Percentiles rank a stretch among this genome's conserved stretches.
These are phyloP conservation scores for Phaeosphaeria sp. DNA, from an alignment of 2,329 filamentous ascomycete species.

Conservation along the genomic window DNA sequence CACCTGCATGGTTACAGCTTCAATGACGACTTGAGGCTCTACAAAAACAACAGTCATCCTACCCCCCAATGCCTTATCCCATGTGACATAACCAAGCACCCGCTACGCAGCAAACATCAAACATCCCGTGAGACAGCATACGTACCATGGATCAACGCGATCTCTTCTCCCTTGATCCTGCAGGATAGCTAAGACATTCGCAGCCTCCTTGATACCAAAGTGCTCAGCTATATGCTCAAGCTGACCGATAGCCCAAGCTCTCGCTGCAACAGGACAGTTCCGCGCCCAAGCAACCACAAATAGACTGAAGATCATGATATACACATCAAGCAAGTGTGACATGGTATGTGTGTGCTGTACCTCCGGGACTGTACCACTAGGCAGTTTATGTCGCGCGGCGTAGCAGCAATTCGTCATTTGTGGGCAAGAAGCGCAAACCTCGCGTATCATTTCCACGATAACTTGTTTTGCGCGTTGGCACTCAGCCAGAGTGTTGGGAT, in stretches of 20 bases:
- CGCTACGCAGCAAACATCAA: background rate
- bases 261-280: constrained; percentile 4
- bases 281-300: constrained; percentile 23
- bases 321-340: constrained; percentile 23
- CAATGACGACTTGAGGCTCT: no score
- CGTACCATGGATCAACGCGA: constrained; percentile 7
- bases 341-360: constrained; percentile 17
- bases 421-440: constrained; percentile 42
- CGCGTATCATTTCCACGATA: constrained; percentile 28
- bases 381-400: constrained; percentile 24
- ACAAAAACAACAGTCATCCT: no score
- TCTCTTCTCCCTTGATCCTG: constrained; percentile 1
- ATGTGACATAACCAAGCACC: background rate
- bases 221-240: constrained; percentile 21
- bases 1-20: no score
- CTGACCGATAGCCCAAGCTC: constrained; percentile 13
- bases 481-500: constrained; percentile 1
- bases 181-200: constrained; percentile 12
- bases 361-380: background rate
- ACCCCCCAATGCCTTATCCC: no score
- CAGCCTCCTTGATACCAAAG: constrained; percentile 23
- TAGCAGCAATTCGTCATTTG: constrained; percentile 37
- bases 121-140: background rate
- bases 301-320: constrained; percentile 20
- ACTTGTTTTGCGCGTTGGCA: constrained; percentile 13